phyloP scores from a whole-genome alignment of 2,329 filamentous ascomycete genomes.

The Berkeleyomyces rouxiae region DNA sequence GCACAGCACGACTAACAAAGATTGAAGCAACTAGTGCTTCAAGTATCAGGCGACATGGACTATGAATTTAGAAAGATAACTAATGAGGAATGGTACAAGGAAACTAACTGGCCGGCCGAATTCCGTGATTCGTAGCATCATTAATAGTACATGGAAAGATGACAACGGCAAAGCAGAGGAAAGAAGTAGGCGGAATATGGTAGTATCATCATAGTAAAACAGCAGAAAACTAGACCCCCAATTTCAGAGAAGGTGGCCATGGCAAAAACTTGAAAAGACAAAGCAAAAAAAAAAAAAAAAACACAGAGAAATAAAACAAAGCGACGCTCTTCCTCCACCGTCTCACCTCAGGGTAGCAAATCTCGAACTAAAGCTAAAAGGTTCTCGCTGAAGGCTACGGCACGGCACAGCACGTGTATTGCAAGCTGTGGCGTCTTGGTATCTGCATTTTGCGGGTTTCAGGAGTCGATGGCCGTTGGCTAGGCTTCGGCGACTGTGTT shows the following conservation, averaged over 20 bases:
- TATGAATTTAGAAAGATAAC: background rate
- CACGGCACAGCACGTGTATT: background rate
- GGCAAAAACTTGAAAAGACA: background rate
- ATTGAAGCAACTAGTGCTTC: background rate
- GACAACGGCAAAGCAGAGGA: background rate
- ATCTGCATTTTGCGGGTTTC: conserved; percentile 9
- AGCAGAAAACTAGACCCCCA: background rate
- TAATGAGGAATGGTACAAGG: background rate
- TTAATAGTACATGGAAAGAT: background rate
- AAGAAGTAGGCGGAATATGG: background rate
- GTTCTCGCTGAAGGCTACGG: background rate
- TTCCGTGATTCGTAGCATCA: background rate
- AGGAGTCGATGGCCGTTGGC: conserved; percentile 6
- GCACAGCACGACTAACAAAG: background rate
- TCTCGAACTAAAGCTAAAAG: background rate
- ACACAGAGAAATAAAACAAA: background rate
- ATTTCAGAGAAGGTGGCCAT: background rate
- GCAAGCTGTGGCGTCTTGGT: conserved; percentile 3
- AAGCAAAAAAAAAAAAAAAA: background rate
- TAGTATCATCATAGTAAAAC: conserved; percentile 1
- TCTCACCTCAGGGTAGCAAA: background rate
- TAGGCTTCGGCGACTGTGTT: background rate
- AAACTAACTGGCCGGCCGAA: background rate
- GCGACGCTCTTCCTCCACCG: background rate
- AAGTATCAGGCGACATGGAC: background rate